A percentile compares a stretch with the other conserved stretches of the same genome.
These are phyloP conservation scores for Podaxis mareebaensis DNA, from an alignment of 768 basidiomycete genomes.

Conservation along the genomic window DNA sequence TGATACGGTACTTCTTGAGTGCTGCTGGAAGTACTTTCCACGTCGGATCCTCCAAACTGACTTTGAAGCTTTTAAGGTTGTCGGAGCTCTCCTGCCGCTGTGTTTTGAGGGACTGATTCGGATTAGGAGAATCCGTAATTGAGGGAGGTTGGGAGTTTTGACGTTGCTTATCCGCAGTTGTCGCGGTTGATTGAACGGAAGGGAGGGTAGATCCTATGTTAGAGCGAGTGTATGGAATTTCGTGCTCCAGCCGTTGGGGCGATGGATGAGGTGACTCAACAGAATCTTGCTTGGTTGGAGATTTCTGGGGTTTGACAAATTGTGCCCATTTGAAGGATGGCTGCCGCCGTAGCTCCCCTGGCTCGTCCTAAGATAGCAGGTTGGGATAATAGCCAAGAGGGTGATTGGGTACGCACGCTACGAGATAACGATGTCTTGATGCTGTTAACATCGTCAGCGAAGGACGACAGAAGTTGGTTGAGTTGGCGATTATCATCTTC, in stretches of 20 bases:
- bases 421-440: slow-evolving; percentile 40
- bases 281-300: slow-evolving; percentile 73
- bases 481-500: slow-evolving; percentile 81
- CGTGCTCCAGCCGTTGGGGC: slow-evolving; percentile 77
- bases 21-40: slow-evolving; percentile 99
- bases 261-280: slow-evolving; percentile 80
- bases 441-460: slow-evolving; percentile 65
- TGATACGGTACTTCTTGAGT: slow-evolving; percentile 98
- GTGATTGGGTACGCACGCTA: slow-evolving; percentile 31
- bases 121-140: slow-evolving; percentile 31
- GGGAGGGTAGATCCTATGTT: slow-evolving; percentile 29
- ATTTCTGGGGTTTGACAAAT: slow-evolving; percentile 73
- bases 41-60: slow-evolving; percentile 95
- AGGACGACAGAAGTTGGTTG: slow-evolving; percentile 57
- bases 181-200: slow-evolving; percentile 19
- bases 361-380: slow-evolving; percentile 33
- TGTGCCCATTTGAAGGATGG: slow-evolving; percentile 90
- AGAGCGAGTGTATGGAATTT: slow-evolving; percentile 45
- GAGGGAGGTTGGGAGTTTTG: slow-evolving; percentile 22
- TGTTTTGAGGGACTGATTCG: slow-evolving; percentile 43
- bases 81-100: slow-evolving; percentile 65
- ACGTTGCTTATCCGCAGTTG: slow-evolving; percentile 33
- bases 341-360: slow-evolving; percentile 61
- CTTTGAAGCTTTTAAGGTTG: slow-evolving; percentile 94
- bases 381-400: slow-evolving; percentile 17